Base-by-base conservation (phyloP, 2,329 filamentous ascomycete species). In the Pestalotiopsis fici region DNA sequence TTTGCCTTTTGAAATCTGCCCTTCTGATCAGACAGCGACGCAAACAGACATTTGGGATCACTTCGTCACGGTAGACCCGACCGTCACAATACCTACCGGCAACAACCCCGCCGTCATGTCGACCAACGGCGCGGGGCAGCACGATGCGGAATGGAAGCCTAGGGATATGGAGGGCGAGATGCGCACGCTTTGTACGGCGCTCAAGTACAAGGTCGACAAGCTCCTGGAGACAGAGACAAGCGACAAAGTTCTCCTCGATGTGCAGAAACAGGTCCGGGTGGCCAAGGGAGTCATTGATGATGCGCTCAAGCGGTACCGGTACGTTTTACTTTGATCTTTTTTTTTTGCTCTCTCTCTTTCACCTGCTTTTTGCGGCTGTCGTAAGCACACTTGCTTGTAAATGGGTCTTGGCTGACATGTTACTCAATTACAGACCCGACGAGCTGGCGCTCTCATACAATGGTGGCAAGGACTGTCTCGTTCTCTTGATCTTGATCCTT, bases 401-500 rank as follows among this genome's bases (percentile, higher is more conserved):
- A 13, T 15, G 15, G 23, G 13, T 7, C 23, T 31, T 3, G 12
- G 12, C 23, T 57, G 23, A 27, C 12, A 6, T 9, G 12, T n/a
- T 60, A 43, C 37, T 54, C 57, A 57, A 35, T 60, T 23, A 68
- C 74, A 96, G 93, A 67, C 87, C 92, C 69, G 86, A 91, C 67
- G 87, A 97, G 77, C 86, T 98, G 69, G 94, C 95, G 4, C 85
- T 98, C 71, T 97, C 95, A 66, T 99, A 98, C 82, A 99, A 99
- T 75, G 96, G 96, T 76, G 96, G 96, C 69, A 99, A 99, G 80
- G 96, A 98, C 85, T 98, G 95, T 75, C 91, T 98, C 21, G 95
- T 98, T 65, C 89, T 98, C 21, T 86, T 98, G 6, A 87, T 98
- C 75, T 85, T 98, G 71, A 93, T 97, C 76, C 90, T 98, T 72